These are phyloP conservation scores for Leccinum fibrillosum DNA, from an alignment of 768 basidiomycete genomes.

Conservation along the genomic window DNA sequence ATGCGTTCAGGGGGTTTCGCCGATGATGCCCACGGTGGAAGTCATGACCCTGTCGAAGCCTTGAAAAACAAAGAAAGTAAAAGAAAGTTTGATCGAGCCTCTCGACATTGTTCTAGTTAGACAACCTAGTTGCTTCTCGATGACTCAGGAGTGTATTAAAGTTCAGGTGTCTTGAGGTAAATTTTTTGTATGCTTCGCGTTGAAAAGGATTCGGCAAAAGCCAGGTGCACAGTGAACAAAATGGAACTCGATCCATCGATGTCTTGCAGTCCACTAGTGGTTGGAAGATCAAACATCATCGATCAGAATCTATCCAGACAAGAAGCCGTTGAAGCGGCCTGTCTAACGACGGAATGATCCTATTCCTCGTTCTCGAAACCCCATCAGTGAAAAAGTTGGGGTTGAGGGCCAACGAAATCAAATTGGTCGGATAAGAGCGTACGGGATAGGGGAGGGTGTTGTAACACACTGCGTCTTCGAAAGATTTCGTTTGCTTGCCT, in stretches of 20 bases:
- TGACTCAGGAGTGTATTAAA: constrained; percentile 54
- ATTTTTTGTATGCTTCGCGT: constrained; percentile 45
- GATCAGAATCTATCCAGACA: constrained; percentile 55
- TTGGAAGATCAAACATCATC: constrained; percentile 40
- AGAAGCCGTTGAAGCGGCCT: constrained; percentile 39
- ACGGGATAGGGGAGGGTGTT: constrained; percentile 8
- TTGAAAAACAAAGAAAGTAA: constrained; percentile 39
- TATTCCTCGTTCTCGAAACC: constrained; percentile 40
- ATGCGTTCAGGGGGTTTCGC: constrained; percentile 52
- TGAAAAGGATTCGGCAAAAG: constrained; percentile 41
- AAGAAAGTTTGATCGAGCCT: constrained; percentile 47
- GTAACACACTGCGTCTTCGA: constrained; percentile 37
- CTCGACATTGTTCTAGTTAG: constrained; percentile 44
- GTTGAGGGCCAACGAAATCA: constrained; percentile 43
- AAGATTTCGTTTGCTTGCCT: constrained; percentile 28
- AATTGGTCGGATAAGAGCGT: constrained; percentile 14
- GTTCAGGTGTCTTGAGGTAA: constrained; percentile 57
- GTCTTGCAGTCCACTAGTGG: constrained; percentile 56
- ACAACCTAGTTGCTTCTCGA: constrained; percentile 40
- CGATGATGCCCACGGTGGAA: constrained; percentile 47
- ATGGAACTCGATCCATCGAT: constrained; percentile 54
- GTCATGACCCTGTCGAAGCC: constrained; percentile 38
- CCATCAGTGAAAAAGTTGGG: constrained; percentile 41
- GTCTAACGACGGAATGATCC: constrained; percentile 38
- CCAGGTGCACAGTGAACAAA: constrained; percentile 43